Percentiles rank a stretch among this genome's conserved stretches.
Conservation (phyloP, 306 rosid species). For the Prosopis cineraria region DNA sequence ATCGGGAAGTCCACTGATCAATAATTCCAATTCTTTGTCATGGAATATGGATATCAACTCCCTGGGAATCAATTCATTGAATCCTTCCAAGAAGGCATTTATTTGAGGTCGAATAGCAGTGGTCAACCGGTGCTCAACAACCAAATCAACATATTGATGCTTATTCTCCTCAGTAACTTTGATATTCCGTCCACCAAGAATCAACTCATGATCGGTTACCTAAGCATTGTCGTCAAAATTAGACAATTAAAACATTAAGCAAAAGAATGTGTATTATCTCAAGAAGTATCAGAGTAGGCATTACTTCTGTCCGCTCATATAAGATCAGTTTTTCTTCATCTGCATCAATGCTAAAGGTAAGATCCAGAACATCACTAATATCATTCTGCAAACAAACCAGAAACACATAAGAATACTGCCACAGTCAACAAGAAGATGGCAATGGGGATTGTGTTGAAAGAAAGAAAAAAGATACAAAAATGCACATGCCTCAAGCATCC, state of each 20-base stretch:
- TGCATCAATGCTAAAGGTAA: slow-evolving; percentile 97
- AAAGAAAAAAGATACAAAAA: not conserved
- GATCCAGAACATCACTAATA: slow-evolving; percentile 78
- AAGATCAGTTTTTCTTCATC: slow-evolving; percentile 94
- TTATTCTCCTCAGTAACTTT: slow-evolving; percentile 98
- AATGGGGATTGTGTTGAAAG: not conserved
- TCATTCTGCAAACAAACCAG: slow-evolving; percentile 68
- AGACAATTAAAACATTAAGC: slow-evolving; percentile 23
- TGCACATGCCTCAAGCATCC: slow-evolving; percentile 94
- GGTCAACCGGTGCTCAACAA: slow-evolving; percentile 91
- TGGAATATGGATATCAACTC: slow-evolving; percentile 88
- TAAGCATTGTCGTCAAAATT: slow-evolving; percentile 44
- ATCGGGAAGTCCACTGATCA: slow-evolving; percentile 99
- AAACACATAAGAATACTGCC: slow-evolving; percentile 20
- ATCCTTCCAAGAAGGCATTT: slow-evolving; percentile 89
- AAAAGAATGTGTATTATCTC: slow-evolving; percentile 24
- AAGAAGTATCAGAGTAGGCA: slow-evolving; percentile 25
- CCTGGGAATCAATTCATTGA: slow-evolving; percentile 68
- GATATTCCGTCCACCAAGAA: slow-evolving; percentile 91
- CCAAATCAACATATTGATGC: slow-evolving; percentile 90
- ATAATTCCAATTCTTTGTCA: slow-evolving; percentile 91
- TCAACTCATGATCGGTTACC: slow-evolving; percentile 97
- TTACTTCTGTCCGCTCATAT: slow-evolving; percentile 91
- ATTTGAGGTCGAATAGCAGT: slow-evolving; percentile 99
- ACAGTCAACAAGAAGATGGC: slow-evolving; percentile 10